phyloP scores from a whole-genome alignment of 2,329 filamentous ascomycete genomes.

The Ploettnerulaceae sp. region DNA sequence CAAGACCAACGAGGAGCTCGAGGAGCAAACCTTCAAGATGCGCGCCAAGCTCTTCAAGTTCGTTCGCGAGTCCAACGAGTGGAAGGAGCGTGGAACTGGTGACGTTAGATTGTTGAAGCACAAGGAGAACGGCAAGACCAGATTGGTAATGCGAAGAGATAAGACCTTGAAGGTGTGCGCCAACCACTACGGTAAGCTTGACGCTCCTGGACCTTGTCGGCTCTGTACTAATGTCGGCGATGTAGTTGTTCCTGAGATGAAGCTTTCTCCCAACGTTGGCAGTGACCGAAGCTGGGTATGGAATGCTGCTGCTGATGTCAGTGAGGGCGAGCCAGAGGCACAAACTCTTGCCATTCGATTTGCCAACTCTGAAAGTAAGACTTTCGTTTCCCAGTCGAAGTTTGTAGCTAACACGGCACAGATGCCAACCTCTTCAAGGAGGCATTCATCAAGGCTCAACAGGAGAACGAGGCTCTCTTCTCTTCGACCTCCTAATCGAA shows the following conservation, averaged over 20 bases:
- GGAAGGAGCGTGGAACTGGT: conserved; percentile 98
- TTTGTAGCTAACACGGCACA: conserved; percentile 37
- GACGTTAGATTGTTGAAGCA: conserved; percentile 97
- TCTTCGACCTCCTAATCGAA: conserved; percentile 39
- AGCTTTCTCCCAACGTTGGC: conserved; percentile 94
- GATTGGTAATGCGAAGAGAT: conserved; percentile 96
- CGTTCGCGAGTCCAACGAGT: conserved; percentile 84
- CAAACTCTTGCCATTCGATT: conserved; percentile 96
- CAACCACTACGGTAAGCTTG: conserved; percentile 90
- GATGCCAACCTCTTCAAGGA: conserved; percentile 98
- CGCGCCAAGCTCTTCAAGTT: conserved; percentile 99
- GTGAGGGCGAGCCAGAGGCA: conserved; percentile 94
- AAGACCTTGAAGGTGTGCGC: conserved; percentile 99
- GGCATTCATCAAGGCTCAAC: conserved; percentile 91
- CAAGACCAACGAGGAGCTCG: conserved; percentile 97
- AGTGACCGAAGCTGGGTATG: conserved; percentile 99
- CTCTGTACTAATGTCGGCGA: too few relatives aligned
- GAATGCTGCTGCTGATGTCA: conserved; percentile 96
- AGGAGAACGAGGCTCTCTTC: conserved; percentile 91
- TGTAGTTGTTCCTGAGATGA: conserved; percentile 98
- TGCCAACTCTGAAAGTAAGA: conserved; percentile 92
- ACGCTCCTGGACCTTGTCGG: background rate
- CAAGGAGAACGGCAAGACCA: conserved; percentile 96
- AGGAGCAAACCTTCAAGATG: conserved; percentile 99
- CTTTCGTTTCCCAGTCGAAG: background rate